Percentiles rank a stretch among this genome's conserved stretches.
phyloP scores from a whole-genome alignment of 2,329 filamentous ascomycete genomes.

The Onygenales sp. region DNA sequence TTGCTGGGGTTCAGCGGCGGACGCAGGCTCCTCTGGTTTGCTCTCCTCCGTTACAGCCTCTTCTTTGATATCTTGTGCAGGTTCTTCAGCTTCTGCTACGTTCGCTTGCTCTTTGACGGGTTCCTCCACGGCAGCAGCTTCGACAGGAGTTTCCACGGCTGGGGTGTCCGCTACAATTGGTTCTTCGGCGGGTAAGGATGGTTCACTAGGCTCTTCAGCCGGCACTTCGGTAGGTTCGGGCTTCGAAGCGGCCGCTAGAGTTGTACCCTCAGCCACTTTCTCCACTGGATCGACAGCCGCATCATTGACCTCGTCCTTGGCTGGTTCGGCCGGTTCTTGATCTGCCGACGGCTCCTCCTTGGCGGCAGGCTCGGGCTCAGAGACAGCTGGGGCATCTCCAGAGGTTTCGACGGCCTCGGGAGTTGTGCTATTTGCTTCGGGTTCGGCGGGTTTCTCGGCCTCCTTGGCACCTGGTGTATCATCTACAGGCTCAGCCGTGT shows the following conservation, averaged over 20 bases:
- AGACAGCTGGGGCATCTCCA: not conserved
- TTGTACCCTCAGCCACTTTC: too few relatives aligned
- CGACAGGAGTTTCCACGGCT: too few relatives aligned
- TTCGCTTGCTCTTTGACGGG: not conserved
- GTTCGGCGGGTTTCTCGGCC: not conserved
- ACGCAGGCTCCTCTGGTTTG: not conserved
- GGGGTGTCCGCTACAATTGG: too few relatives aligned
- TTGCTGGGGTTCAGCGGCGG: not conserved
- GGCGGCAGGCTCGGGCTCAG: not conserved
- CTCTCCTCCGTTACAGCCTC: not conserved
- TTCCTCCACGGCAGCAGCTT: not conserved
- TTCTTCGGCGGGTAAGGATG: too few relatives aligned
- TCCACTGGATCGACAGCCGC: too few relatives aligned
- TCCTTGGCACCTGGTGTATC: slow-evolving; percentile 5
- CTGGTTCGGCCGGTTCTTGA: not conserved
- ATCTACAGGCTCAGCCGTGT: slow-evolving; percentile 4
- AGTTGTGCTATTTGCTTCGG: not conserved
- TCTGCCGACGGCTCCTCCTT: slow-evolving; percentile 5
- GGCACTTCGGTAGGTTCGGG: too few relatives aligned
- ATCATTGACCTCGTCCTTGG: not conserved
- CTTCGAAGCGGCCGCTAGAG: too few relatives aligned
- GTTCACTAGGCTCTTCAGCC: too few relatives aligned
- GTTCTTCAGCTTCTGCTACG: not conserved
- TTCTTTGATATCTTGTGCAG: not conserved
- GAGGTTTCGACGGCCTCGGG: not conserved